Evolutionary conservation across 2,329 filamentous ascomycete species (phyloP).

Genomic region (Stachybotrys chartarum): DNA sequence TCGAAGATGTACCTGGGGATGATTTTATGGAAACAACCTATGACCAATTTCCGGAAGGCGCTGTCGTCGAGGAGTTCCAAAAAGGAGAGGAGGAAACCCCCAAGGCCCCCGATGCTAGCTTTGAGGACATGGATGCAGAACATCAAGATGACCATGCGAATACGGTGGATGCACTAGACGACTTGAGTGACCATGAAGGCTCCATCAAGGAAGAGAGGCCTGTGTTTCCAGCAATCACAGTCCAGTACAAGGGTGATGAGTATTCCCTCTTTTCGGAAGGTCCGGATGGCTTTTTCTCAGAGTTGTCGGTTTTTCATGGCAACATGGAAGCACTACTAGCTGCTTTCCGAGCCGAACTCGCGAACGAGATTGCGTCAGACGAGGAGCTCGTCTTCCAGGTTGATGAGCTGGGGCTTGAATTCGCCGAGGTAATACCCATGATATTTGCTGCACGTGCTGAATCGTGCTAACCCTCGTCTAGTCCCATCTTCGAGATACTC

Average conservation of each 20-base stretch:
- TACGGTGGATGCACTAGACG: not conserved
- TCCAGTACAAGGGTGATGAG: constrained; percentile 35
- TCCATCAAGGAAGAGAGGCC: not conserved
- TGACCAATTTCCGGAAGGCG: constrained; percentile 9
- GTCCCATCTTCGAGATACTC: constrained; percentile 25
- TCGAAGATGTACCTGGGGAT: not conserved
- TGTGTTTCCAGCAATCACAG: constrained; percentile 28
- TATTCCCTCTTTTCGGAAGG: constrained; percentile 31
- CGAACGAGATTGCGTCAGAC: constrained; percentile 33
- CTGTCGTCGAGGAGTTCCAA: not conserved
- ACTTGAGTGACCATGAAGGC: not conserved
- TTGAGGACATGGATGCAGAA: not conserved
- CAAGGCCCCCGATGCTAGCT: not conserved
- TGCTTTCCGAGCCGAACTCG: constrained; percentile 37
- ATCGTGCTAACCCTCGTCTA: constrained; percentile 19
- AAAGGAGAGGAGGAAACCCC: not conserved
- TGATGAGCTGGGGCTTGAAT: constrained; percentile 45
- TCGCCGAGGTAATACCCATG: constrained; percentile 36
- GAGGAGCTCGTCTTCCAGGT: constrained; percentile 46
- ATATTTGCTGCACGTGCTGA: not conserved
- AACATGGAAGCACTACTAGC: constrained; percentile 37
- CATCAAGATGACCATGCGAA: constrained; percentile 3
- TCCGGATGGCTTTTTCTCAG: constrained; percentile 37
- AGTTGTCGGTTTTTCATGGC: constrained; percentile 31
- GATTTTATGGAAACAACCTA: constrained; percentile 1